Percentiles rank a stretch among this genome's conserved stretches.
These are phyloP conservation scores for Saprolegnia parasitica DNA, from an alignment of 352 stramenopile genomes.

Conservation along the genomic window DNA sequence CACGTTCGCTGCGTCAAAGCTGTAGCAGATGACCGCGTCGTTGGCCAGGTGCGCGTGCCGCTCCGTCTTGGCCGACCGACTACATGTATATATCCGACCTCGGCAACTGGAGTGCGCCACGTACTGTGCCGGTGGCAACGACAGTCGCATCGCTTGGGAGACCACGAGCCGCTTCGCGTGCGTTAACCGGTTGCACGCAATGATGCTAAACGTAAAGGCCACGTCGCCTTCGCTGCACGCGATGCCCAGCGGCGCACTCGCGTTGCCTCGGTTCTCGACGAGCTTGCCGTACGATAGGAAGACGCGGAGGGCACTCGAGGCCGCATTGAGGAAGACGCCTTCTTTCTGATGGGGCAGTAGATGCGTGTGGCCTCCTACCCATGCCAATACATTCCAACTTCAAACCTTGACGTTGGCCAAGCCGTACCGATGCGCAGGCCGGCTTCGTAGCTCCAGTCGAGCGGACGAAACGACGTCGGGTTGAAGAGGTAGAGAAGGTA, in stretches of 20 bases:
- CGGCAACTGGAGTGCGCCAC: no score
- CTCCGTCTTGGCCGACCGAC: slow-evolving; percentile 34
- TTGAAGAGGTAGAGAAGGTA: slow-evolving; percentile 88
- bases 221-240: slow-evolving; percentile 48
- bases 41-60: slow-evolving; percentile 68
- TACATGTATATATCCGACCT: no score
- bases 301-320: slow-evolving; percentile 57
- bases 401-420: background rate
- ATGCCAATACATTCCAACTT: background rate
- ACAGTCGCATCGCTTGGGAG: slow-evolving; percentile 52
- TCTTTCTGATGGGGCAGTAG: slow-evolving; percentile 58
- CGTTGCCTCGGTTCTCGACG: slow-evolving; percentile 38
- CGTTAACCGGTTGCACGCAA: slow-evolving; percentile 67
- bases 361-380: slow-evolving; percentile 30
- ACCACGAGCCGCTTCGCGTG: slow-evolving; percentile 59
- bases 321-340: slow-evolving; percentile 76
- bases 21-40: slow-evolving; percentile 83
- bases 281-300: slow-evolving; percentile 85
- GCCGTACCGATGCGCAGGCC: slow-evolving; percentile 48
- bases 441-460: slow-evolving; percentile 78
- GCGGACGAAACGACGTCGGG: slow-evolving; percentile 64
- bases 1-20: slow-evolving; percentile 45
- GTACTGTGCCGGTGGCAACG: slow-evolving; percentile 5
- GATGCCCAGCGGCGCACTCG: slow-evolving; percentile 59
- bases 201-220: slow-evolving; percentile 61